Percentiles rank a stretch among this genome's conserved stretches.
These are phyloP conservation scores for Corylus americana DNA, from an alignment of 306 rosid genomes.

Conservation along the genomic window DNA sequence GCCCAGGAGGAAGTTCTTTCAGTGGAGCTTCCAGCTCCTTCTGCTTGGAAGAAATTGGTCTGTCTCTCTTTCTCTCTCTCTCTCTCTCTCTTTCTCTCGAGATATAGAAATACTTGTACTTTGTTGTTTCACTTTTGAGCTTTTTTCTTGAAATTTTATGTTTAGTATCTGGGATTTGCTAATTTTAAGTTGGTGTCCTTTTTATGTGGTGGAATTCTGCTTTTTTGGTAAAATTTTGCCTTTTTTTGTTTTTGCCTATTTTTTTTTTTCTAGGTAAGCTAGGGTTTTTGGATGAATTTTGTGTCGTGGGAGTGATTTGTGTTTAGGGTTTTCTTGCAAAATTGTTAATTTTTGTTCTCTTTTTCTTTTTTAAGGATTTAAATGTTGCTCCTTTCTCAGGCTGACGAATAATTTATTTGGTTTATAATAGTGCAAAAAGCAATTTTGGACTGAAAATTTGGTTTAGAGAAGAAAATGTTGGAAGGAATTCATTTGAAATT, in stretches of 20 bases:
- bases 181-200: neutral
- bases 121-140: neutral
- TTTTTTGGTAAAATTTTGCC: neutral
- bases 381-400: neutral
- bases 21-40: slow-evolving; percentile 88
- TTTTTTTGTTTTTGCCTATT: neutral
- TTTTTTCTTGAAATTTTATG: neutral
- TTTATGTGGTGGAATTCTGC: slow-evolving; percentile 9
- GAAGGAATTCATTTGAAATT: neutral
- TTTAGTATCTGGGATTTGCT: neutral
- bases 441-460: neutral
- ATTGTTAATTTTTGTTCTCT: neutral
- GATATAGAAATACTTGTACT: neutral
- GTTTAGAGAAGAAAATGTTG: neutral
- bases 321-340: slow-evolving; percentile 31
- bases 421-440: neutral
- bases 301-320: slow-evolving; percentile 9
- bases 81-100: no score
- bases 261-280: neutral
- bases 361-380: neutral
- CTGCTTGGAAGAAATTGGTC: slow-evolving; percentile 93
- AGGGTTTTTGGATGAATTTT: slow-evolving; percentile 24
- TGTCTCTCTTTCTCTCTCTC: slow-evolving; percentile 25
- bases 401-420: neutral
- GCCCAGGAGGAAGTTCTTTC: slow-evolving; percentile 58